Evolutionary conservation across 805 yeast species (phyloP).

Genomic region (Kluyveromyces starmeri): DNA sequence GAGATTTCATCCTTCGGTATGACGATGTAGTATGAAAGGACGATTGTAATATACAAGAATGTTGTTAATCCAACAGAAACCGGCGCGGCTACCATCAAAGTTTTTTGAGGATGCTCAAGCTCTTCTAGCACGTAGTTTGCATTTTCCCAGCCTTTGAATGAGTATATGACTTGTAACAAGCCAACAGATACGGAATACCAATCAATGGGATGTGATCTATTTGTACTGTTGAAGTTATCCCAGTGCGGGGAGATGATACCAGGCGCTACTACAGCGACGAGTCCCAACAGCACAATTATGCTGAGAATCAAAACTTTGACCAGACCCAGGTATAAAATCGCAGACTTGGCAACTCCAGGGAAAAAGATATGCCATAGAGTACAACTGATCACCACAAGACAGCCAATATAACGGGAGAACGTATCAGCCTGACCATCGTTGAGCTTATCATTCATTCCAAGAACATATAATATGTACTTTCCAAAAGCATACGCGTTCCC

Average conservation of each 20-base stretch:
- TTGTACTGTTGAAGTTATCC: conserved; percentile 11
- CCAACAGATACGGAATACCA: conserved; percentile 48
- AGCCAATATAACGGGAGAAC: conserved; percentile 40
- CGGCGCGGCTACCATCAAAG: conserved; percentile 54
- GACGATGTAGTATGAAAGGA: conserved; percentile 43
- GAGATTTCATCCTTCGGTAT: conserved; percentile 38
- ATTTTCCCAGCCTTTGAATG: conserved; percentile 66
- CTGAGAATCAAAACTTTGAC: conserved; percentile 44
- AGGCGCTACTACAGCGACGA: conserved; percentile 26
- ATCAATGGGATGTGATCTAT: conserved; percentile 34
- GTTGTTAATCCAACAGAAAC: conserved; percentile 46
- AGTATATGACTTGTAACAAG: conserved; percentile 48
- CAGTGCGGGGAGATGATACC: conserved; percentile 1
- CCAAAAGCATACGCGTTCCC: conserved; percentile 63
- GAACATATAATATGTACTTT: conserved; percentile 40
- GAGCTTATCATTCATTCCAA: conserved; percentile 27
- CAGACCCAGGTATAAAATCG: conserved; percentile 47
- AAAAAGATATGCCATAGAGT: conserved; percentile 39
- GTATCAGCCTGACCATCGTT: conserved; percentile 22
- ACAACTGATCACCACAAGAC: conserved; percentile 38
- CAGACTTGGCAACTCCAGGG: conserved; percentile 41
- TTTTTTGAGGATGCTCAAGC: conserved; percentile 45
- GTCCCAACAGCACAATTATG: conserved; percentile 42
- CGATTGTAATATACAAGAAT: conserved; percentile 45
- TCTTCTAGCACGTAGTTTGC: conserved; percentile 56